Evolutionary conservation across 768 basidiomycete genomes (phyloP), one percentile per base, ranked within the genome.

Genomic region (Hericium coralloides): DNA sequence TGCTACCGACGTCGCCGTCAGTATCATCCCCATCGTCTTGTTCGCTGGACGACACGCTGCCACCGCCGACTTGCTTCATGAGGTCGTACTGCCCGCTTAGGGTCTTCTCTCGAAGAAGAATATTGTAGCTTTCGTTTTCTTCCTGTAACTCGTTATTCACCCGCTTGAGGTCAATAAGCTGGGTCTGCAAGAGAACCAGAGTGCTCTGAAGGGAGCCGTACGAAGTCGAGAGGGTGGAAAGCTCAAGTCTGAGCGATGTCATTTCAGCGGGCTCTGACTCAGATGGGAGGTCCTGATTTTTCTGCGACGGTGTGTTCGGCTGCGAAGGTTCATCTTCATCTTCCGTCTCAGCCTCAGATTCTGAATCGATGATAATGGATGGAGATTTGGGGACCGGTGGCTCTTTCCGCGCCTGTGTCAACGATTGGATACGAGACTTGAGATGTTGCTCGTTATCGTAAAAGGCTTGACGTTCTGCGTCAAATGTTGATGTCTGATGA

Each of bases 121-220:
- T 91, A 80, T 95, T 92, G 74, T 93, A 99, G 52, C 90, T 90
- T 71, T 97, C 94, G 69, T 98, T 99, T 64, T 98, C 95, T 70
- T 98, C 94, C 70, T 94, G 92, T 41, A 93, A 70, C 60, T 87
- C 83, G 61, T 85, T 80, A 68, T 97, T 97, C 59, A 94, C 87
- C 55, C 89, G 76, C 71, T 93, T 91, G 54, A 98, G 72, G 66
- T 98, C 95, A 37, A 85, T 76, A 12, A 97, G 77, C 66, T 98
- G 93, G 3, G 82, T 80, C 68, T 91, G 89, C 43, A 95, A 74
- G 38, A 93, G 82, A n/a, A 87, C 77, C 10, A 95, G 75, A 26
- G 92, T 94, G 58, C 82, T 88, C 64, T 94, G 85, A 18, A 97
- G 72, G 6, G 90, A 93, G 0, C 82, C 70, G 68, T 95, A 85